A percentile compares a stretch with the other conserved stretches of the same genome.
These are phyloP conservation scores for Amoebophrya sp. DNA, from an alignment of 169 alveolate species.

Conservation along the genomic window DNA sequence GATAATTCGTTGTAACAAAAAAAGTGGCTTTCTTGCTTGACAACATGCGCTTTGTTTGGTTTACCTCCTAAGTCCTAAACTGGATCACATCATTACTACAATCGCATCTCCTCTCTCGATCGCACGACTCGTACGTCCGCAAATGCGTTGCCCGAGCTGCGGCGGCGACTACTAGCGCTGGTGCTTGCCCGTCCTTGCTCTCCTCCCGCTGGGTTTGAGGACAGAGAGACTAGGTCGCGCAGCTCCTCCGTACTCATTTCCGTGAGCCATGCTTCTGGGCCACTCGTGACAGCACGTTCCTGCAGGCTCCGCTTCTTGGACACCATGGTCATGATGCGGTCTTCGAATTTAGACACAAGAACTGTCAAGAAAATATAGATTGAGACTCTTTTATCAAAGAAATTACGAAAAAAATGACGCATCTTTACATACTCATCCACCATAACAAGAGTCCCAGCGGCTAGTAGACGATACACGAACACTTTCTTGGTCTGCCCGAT, in stretches of 20 bases:
- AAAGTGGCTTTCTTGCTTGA: too few relatives aligned
- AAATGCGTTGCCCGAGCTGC: not conserved
- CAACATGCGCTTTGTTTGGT: too few relatives aligned
- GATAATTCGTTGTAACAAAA: too few relatives aligned
- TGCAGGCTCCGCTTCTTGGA: not conserved
- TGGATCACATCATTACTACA: too few relatives aligned
- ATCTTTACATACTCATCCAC: too few relatives aligned
- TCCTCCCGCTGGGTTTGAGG: too few relatives aligned
- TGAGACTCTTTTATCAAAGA: too few relatives aligned
- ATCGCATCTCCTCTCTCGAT: not conserved
- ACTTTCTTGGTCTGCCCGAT: constrained; percentile 75
- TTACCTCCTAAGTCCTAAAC: too few relatives aligned
- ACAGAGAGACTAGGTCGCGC: not conserved
- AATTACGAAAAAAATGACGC: too few relatives aligned
- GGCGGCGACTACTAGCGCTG: not conserved
- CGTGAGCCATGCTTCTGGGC: not conserved
- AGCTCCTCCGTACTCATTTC: not conserved
- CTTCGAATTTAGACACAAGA: too few relatives aligned
- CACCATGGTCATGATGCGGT: constrained; percentile 63
- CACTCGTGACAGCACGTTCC: not conserved
- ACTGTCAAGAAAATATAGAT: too few relatives aligned
- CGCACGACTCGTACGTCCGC: not conserved
- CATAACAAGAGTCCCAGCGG: constrained; percentile 70
- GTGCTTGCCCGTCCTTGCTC: too few relatives aligned
- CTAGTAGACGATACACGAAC: constrained; percentile 62